These are phyloP conservation scores for Penicillium decumbens DNA, from an alignment of 2,329 filamentous ascomycete genomes.

Conservation along the genomic window DNA sequence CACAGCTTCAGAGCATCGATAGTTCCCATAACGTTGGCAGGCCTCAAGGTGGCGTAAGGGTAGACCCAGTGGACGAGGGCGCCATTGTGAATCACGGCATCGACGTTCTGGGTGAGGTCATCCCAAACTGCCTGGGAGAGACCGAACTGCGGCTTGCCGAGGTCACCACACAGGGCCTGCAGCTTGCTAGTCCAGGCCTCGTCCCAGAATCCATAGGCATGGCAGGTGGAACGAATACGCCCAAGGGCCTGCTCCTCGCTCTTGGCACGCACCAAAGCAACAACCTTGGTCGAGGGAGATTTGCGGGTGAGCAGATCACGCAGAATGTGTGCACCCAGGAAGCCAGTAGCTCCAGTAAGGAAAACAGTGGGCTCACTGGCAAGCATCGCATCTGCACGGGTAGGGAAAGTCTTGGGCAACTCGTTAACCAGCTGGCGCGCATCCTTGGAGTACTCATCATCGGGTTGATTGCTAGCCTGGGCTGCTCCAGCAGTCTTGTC, in stretches of 20 bases:
- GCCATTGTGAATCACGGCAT: conserved; percentile 77
- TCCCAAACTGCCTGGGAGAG: conserved; percentile 64
- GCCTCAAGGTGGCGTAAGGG: conserved; percentile 66
- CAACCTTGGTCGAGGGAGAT: conserved; percentile 55
- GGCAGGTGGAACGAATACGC: conserved; percentile 62
- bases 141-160: conserved; percentile 68
- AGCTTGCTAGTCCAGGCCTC: conserved; percentile 60
- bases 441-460: conserved; percentile 50
- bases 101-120: conserved; percentile 59
- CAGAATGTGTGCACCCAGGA: conserved; percentile 76
- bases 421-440: conserved; percentile 45
- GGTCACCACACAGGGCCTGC: conserved; percentile 65
- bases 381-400: conserved; percentile 33
- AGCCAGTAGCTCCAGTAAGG: conserved; percentile 84
- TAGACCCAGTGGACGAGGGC: conserved; percentile 75
- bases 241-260: conserved; percentile 56
- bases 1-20: conserved; percentile 73
- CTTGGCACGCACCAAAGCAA: conserved; percentile 71
- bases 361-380: conserved; percentile 58
- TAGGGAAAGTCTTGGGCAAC: conserved; percentile 46
- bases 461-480: conserved; percentile 35
- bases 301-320: conserved; percentile 65
- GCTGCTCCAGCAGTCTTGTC: conserved; percentile 39
- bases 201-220: conserved; percentile 75
- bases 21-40: conserved; percentile 75